phyloP scores from a whole-genome alignment of 495 filamentous ascomycete species.

The Pyrenula massariospora region DNA sequence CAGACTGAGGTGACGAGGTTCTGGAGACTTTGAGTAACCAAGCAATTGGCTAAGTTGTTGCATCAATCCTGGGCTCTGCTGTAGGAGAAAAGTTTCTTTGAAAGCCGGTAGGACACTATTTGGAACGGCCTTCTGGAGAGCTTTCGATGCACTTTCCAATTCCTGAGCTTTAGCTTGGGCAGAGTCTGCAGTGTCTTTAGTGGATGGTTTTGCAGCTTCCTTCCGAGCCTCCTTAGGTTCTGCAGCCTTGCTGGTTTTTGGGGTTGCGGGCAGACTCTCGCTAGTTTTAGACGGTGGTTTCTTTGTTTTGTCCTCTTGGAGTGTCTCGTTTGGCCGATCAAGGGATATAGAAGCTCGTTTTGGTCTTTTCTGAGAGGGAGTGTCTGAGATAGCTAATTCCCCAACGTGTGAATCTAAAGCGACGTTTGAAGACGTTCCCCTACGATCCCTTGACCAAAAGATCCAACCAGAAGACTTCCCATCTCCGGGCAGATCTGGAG shows the following conservation, averaged over 20 bases:
- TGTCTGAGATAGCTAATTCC: conserved; percentile 58
- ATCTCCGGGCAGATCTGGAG: conserved; percentile 7
- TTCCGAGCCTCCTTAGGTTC: background rate
- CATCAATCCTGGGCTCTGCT: conserved; percentile 58
- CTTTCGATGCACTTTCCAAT: conserved; percentile 22
- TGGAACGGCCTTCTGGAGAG: conserved; percentile 31
- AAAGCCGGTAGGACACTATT: conserved; percentile 64
- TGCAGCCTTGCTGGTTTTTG: conserved; percentile 18
- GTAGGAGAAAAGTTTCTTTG: conserved; percentile 51
- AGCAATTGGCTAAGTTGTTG: conserved; percentile 59
- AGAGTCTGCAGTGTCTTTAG: conserved; percentile 17
- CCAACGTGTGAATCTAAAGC: conserved; percentile 39
- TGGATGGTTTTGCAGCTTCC: conserved; percentile 20
- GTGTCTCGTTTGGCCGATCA: conserved; percentile 30
- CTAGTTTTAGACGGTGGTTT: background rate
- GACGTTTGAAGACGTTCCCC: conserved; percentile 20
- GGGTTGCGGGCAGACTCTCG: conserved; percentile 11
- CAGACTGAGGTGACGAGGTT: conserved; percentile 60
- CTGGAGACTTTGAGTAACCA: conserved; percentile 45
- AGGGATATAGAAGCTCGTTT: conserved; percentile 37
- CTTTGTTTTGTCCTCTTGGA: background rate
- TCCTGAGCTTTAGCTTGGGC: conserved; percentile 24
- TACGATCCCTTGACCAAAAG: conserved; percentile 68
- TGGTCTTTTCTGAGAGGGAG: conserved; percentile 51
- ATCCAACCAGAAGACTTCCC: conserved; percentile 63